phyloP scores from a whole-genome alignment of 2,329 filamentous ascomycete species.

The Myriosclerotinia scirpicola region DNA sequence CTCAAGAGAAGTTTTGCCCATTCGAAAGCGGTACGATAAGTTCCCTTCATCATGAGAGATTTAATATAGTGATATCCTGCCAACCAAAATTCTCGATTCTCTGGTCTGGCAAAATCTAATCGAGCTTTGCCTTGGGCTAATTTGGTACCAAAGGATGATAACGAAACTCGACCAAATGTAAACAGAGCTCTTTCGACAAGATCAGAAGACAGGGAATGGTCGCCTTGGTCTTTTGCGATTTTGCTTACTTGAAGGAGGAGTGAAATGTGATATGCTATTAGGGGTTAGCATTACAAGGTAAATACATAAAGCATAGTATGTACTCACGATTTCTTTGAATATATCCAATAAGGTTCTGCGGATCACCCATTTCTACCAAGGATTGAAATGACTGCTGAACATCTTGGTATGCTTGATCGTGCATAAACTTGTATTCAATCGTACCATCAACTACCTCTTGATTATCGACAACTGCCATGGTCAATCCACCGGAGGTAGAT shows the following conservation, averaged over 20 bases:
- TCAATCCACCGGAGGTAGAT: slow-evolving; percentile 72
- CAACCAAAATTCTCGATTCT: slow-evolving; percentile 92
- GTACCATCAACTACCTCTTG: slow-evolving; percentile 52
- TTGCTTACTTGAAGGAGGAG: slow-evolving; percentile 92
- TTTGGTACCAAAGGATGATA: slow-evolving; percentile 76
- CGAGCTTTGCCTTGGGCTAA: slow-evolving; percentile 76
- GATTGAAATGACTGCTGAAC: slow-evolving; percentile 75
- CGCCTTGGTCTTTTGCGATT: slow-evolving; percentile 87
- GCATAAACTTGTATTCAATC: slow-evolving; percentile 74
- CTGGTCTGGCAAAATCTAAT: slow-evolving; percentile 75
- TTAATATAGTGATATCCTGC: slow-evolving; percentile 85
- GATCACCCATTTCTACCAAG: slow-evolving; percentile 80
- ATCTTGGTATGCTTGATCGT: slow-evolving; percentile 71
- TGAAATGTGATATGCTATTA: slow-evolving; percentile 79
- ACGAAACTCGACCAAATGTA: slow-evolving; percentile 84
- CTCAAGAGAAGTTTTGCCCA: slow-evolving; percentile 85
- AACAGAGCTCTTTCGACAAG: slow-evolving; percentile 89
- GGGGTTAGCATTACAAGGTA: slow-evolving; percentile 29
- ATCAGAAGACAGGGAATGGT: slow-evolving; percentile 81
- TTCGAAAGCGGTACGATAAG: slow-evolving; percentile 87
- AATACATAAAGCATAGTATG: neutral
- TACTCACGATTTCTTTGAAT: slow-evolving; percentile 62
- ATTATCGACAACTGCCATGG: slow-evolving; percentile 65
- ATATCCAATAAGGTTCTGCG: slow-evolving; percentile 75
- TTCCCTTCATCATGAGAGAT: slow-evolving; percentile 85